Conservation (phyloP, 805 yeast species). For the Candida schatavii region DNA sequence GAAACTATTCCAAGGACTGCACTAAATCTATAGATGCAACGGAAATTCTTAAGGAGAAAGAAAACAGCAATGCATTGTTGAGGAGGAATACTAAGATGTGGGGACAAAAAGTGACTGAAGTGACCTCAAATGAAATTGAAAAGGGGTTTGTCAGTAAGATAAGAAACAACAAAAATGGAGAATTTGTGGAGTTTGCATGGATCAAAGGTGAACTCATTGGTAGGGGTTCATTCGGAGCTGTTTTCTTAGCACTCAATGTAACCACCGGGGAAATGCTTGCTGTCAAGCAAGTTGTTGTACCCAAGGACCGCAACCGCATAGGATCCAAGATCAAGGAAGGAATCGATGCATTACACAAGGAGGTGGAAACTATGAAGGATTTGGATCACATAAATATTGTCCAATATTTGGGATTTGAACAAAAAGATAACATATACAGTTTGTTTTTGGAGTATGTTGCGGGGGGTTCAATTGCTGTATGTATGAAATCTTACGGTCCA, state of each 20-base stretch:
- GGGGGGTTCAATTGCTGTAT: slow-evolving; percentile 92
- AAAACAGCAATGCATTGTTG: slow-evolving; percentile 38
- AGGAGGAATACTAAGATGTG: slow-evolving; percentile 90
- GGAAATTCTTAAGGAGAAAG: background rate
- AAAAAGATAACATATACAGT: slow-evolving; percentile 69
- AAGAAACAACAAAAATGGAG: slow-evolving; percentile 58
- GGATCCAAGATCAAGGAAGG: slow-evolving; percentile 54
- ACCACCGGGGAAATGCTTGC: slow-evolving; percentile 99
- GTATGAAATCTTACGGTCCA: slow-evolving; percentile 77
- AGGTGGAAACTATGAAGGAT: slow-evolving; percentile 91
- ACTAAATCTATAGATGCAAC: too few species aligned
- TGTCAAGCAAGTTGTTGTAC: slow-evolving; percentile 86
- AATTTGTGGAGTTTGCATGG: slow-evolving; percentile 90
- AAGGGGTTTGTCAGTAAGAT: slow-evolving; percentile 65
- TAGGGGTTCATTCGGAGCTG: slow-evolving; percentile 94
- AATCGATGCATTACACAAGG: slow-evolving; percentile 80
- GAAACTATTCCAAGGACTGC: background rate
- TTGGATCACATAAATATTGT: slow-evolving; percentile 92
- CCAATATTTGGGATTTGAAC: slow-evolving; percentile 93
- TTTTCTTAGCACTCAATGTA: slow-evolving; percentile 84
- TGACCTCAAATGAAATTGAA: slow-evolving; percentile 66
- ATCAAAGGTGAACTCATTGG: slow-evolving; percentile 96
- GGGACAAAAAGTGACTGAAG: slow-evolving; percentile 93
- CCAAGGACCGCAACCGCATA: slow-evolving; percentile 35
- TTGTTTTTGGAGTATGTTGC: slow-evolving; percentile 94